phyloP scores from a whole-genome alignment of 2,329 filamentous ascomycete genomes.

The Cryphonectria nitschkei region DNA sequence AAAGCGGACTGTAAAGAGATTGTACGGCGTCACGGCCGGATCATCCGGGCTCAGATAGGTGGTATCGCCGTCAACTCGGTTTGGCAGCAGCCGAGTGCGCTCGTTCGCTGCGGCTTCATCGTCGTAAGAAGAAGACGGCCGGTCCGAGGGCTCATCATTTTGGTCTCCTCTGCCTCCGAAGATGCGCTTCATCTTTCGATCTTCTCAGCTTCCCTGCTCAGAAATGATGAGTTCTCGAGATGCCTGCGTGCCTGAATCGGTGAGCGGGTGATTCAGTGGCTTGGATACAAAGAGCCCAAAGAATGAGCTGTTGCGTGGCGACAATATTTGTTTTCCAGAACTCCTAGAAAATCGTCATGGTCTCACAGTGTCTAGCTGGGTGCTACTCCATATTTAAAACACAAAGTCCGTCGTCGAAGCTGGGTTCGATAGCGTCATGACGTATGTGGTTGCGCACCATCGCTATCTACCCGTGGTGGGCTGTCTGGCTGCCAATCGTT shows the following conservation, averaged over 20 bases:
- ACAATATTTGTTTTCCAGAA: neutral
- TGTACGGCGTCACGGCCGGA: slow-evolving; percentile 89
- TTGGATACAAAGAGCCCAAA: neutral
- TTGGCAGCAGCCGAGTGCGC: slow-evolving; percentile 70
- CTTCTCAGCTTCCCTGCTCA: neutral
- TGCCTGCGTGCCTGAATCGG: slow-evolving; percentile 3
- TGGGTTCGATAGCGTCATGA: slow-evolving; percentile 15
- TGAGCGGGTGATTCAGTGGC: neutral
- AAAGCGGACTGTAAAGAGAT: slow-evolving; percentile 86
- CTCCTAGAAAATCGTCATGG: neutral
- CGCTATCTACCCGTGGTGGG: slow-evolving; percentile 12
- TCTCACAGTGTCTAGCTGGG: neutral
- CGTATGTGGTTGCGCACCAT: slow-evolving; percentile 20
- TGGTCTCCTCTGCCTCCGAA: slow-evolving; percentile 27
- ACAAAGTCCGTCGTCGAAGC: neutral
- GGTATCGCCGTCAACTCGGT: slow-evolving; percentile 57
- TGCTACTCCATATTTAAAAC: neutral
- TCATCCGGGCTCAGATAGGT: slow-evolving; percentile 78
- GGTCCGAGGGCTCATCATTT: slow-evolving; percentile 34
- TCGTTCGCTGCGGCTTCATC: slow-evolving; percentile 45
- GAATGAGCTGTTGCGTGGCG: neutral
- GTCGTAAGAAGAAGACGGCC: slow-evolving; percentile 27
- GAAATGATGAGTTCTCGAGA: neutral
- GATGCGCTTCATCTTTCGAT: slow-evolving; percentile 23
- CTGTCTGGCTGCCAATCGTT: slow-evolving; percentile 7